Base-by-base conservation (phyloP, 345 rosid genomes). In the Aquilaria sinensis region DNA sequence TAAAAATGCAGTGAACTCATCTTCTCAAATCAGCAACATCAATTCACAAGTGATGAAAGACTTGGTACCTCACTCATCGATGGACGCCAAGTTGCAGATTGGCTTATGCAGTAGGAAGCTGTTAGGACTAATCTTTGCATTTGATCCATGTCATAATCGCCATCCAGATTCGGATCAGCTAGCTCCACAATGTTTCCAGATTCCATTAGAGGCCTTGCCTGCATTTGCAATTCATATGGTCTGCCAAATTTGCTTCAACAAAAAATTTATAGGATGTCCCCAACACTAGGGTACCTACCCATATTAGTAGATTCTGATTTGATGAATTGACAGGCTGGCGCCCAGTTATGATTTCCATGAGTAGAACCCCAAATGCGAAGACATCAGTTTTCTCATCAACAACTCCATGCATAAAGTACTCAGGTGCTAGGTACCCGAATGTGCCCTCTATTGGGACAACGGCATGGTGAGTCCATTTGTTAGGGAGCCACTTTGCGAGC, bases 371-470 rank as follows among this genome's bases (percentile, higher is more conserved):
- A 31, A 93, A 93, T 7, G 98, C 85, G 60, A 80, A 90, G 30
- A 93, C 95, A 63, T 93, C 98, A 23, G 86, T 93, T 72, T 93
- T 93, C 76, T 93, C 97, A 70, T 90, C 97, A 3, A 93, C 92
- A 12, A 89, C 81, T 63, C 98, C 98, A 52, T 93, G 85, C 97
- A 93, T 81, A 71, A 90, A 90, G 73, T 92, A 93, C 70, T 93
- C 98, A 1, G 97, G 97, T 58, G 98, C 98, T 61, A 93, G 63
- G 76, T 89, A 93, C 31, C 98, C 97, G n/a, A 93, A 93, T n/a
- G 98, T 93, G 31, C 97, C 97, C 69, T 93, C 98, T 6, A 90
- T 84, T 60, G 97, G 97, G 57, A 88, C 70, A 70, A 80, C 94
- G 33, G 94, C 90, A 57, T 88, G 96, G 79, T 90, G 94, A 56